A percentile compares a stretch with the other conserved stretches of the same genome.
Conservation (phyloP, 306 rosid species). For the Ceratonia siliqua region DNA sequence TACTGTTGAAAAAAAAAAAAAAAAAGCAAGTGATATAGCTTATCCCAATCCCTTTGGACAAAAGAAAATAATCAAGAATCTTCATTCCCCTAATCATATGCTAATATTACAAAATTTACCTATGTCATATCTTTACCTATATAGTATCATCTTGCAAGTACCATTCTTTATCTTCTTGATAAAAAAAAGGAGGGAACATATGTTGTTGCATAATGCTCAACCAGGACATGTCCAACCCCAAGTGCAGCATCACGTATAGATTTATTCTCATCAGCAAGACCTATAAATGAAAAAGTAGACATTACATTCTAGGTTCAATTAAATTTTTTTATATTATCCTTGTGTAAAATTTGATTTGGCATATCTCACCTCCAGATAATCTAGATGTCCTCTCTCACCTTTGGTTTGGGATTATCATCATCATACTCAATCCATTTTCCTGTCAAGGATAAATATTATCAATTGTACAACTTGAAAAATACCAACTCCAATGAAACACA, state of each 20-base stretch:
- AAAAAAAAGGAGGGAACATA: constrained; percentile 46
- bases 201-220: constrained; percentile 90
- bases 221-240: constrained; percentile 94
- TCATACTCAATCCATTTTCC: constrained; percentile 96
- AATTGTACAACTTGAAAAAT: constrained; percentile 9
- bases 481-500: constrained; percentile 10
- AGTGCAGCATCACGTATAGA: constrained; percentile 94
- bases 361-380: constrained; percentile 85
- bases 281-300: constrained; percentile 37
- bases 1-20: no score
- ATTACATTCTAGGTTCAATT: constrained; percentile 10
- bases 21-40: no score
- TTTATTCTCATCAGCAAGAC: constrained; percentile 99
- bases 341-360: constrained; percentile 16
- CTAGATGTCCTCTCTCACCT: constrained; percentile 82
- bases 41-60: no score
- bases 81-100: no score
- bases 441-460: constrained; percentile 40
- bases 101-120: no score
- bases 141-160: no score
- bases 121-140: no score
- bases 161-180: no score
- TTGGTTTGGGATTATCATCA: constrained; percentile 82
- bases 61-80: no score
- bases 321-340: background rate